These are phyloP conservation scores for Kurtzmaniella quercitrusa DNA, from an alignment of 1,139 yeast genomes.

Conservation along the genomic window DNA sequence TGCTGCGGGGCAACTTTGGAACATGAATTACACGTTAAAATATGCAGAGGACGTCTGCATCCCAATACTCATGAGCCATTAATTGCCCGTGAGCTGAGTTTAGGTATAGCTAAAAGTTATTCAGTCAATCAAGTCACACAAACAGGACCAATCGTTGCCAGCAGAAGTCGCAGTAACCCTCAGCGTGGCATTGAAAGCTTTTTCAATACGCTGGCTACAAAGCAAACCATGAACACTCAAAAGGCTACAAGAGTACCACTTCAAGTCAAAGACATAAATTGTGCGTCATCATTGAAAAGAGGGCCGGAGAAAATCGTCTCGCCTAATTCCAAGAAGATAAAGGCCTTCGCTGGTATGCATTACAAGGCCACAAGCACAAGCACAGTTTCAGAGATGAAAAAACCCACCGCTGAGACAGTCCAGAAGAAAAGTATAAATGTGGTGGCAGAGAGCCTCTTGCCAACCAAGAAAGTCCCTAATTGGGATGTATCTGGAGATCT, in stretches of 20 bases:
- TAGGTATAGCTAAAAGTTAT: constrained; percentile 20
- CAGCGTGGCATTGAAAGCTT: constrained; percentile 14
- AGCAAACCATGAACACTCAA: not conserved
- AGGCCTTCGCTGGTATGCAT: not conserved
- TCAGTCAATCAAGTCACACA: constrained; percentile 16
- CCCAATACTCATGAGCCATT: constrained; percentile 57
- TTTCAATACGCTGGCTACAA: constrained; percentile 9
- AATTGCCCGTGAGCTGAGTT: constrained; percentile 42
- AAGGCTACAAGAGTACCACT: constrained; percentile 4
- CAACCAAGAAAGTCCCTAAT: not conserved
- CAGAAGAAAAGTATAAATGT: not conserved
- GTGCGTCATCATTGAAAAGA: not conserved
- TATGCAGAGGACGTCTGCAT: constrained; percentile 64
- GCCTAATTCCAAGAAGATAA: not conserved
- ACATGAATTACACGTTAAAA: constrained; percentile 43
- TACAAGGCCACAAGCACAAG: not conserved
- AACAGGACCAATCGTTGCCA: constrained; percentile 5
- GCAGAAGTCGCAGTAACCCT: constrained; percentile 10
- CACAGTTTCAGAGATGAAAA: not conserved
- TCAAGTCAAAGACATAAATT: not conserved
- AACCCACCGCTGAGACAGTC: not conserved
- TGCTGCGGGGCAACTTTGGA: constrained; percentile 63
- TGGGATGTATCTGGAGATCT: constrained; percentile 27
- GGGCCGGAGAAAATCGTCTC: not conserved
- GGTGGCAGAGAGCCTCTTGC: not conserved